Base-by-base conservation (phyloP, 106 monocot genomes). In the Allium cepa region DNA sequence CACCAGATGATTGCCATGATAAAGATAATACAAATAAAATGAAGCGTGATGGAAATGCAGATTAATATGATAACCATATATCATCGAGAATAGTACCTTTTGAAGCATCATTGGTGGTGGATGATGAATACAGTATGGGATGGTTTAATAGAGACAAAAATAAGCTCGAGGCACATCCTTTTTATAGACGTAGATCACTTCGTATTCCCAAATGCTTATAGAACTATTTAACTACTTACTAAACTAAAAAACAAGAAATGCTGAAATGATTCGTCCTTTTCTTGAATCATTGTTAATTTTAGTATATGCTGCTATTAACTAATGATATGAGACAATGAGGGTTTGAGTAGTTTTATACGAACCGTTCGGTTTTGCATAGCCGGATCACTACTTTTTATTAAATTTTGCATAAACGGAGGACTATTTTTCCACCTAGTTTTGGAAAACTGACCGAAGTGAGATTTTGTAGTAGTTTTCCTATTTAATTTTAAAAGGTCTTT, bases 31-130 rank as follows among this genome's bases (percentile, higher is more conserved):
- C 86, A 0, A 11, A 18, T 4, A 67, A 68, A 69, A 81, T 81
- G 64, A 77, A 75, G 13, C 92, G 97, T 67, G 74, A n/a, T 9
- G 97, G 92, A 4, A 60, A 78, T 49, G 22, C 85, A 4, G 97
- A 99, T 69, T 92, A 99, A 79, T 99, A 92, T 63, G 89, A 86
- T 2, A 90, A 93, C 56, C 87, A 92, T 64, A 78, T 89, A 5
- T 83, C 97, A 48, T 90, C 92, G 7, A 92, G 53, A 76, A 87
- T 92, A 18, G 92, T 92, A 15, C 92, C 96, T 2, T 61, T 22
- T 92, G 74, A 99, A 99, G 72, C 97, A 99, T 74, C 92, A 99
- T 75, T 92, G 97, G 97, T 92, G 92, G 97, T 99, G 97, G 97
- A 92, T 99, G 97, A 99, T 99, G 97, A 99, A 99, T 18, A 90